Evolutionary conservation across 2,329 filamentous ascomycete genomes (phyloP), one percentile per base, ranked within the genome.

Genomic region (Ascochyta pisi): DNA sequence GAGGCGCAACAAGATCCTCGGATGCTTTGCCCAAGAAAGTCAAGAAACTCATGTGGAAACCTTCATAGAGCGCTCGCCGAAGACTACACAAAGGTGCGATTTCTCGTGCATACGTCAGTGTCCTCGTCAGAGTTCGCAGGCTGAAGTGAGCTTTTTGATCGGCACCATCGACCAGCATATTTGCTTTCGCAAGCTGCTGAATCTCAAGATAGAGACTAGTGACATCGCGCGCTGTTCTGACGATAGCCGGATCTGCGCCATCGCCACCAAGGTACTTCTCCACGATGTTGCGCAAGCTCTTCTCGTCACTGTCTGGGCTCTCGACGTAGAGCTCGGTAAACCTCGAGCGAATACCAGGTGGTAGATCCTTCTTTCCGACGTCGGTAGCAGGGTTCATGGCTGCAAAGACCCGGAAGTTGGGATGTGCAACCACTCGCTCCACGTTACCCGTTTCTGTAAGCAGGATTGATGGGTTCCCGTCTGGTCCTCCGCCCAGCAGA

Each of bases 331-430:
- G 82, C 75, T 99, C 95, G 0, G 95, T 98, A 71, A 99, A 99
- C 44, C 93, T 86, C 8, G 93, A 96, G 51, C 94, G 84, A 39
- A 98, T 86, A 1, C 94, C 93, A 50, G 91, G 87, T 0, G 94
- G 92, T 15, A 99, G 80, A 74, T 99, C 95, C 52, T 94, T 89
- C 78, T 99, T 99, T 58, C 96, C 95, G 52, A 97, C 88, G 78
- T 99, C 95, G 3, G 95, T 99, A 5, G 95, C 95, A 27, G 95
- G 95, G 70, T 99, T 99, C 95, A 99, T 99, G 26, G 96, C 95
- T 47, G 91, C 96, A 71, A 99, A 99, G 13, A 99, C 90, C 35
- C 95, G 88, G 74, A 99, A 99, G 62, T 96, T 88, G 0, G 92
- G 89, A 74, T 99, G 94, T 0, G 93, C 95, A 58, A 88, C 84